Conservation (phyloP, 2,329 filamentous ascomycete genomes). For the Drechslerella dactyloides region DNA sequence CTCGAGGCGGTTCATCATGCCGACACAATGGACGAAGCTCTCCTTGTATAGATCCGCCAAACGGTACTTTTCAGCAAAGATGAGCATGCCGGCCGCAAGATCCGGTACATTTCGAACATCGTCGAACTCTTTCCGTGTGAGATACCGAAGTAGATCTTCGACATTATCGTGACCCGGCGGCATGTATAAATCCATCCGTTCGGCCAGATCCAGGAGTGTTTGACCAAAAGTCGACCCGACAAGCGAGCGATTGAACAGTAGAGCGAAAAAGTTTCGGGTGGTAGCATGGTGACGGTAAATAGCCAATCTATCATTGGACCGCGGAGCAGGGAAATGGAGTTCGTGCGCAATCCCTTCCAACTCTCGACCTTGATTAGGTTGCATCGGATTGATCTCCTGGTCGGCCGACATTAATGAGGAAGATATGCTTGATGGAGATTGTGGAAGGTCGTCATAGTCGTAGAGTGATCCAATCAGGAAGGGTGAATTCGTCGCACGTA, state of each 20-base stretch:
- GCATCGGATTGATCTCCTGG: constrained; percentile 21
- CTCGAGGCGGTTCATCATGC: constrained; percentile 67
- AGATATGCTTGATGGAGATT: constrained; percentile 42
- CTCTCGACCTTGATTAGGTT: constrained; percentile 57
- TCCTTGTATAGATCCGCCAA: constrained; percentile 74
- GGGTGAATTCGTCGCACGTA: constrained; percentile 66
- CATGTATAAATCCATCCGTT: constrained; percentile 67
- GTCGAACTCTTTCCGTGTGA: constrained; percentile 67
- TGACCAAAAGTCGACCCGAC: constrained; percentile 70
- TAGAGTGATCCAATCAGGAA: constrained; percentile 63
- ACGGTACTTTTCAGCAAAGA: constrained; percentile 69
- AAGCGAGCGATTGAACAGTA: constrained; percentile 69
- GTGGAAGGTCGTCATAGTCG: constrained; percentile 48
- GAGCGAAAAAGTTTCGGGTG: constrained; percentile 72
- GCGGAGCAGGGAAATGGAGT: constrained; percentile 68
- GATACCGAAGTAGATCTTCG: constrained; percentile 67
- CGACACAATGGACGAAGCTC: constrained; percentile 70
- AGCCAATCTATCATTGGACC: constrained; percentile 61
- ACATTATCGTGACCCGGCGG: constrained; percentile 61
- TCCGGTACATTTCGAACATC: constrained; percentile 69
- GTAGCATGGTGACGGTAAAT: constrained; percentile 68
- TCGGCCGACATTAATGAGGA: constrained; percentile 44
- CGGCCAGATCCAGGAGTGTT: constrained; percentile 68
- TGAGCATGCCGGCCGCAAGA: constrained; percentile 67
- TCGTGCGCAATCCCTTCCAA: constrained; percentile 67